These are phyloP conservation scores for Oropetium thomaeum DNA, from an alignment of 176 grass and related monocot species.

Conservation along the genomic window DNA sequence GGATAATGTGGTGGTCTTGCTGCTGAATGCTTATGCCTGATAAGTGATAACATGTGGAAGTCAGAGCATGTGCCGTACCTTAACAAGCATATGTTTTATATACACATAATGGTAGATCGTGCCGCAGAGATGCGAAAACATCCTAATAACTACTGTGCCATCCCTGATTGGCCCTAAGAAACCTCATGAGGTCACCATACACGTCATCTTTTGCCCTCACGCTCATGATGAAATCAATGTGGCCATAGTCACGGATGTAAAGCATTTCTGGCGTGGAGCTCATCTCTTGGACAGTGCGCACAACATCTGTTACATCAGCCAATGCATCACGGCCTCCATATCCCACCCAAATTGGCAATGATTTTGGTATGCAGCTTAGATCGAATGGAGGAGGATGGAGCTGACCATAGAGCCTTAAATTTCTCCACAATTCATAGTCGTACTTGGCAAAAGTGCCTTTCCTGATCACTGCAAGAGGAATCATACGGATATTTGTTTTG, in stretches of 20 bases:
- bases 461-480: slow-evolving; percentile 66
- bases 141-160: slow-evolving; percentile 60
- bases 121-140: not conserved
- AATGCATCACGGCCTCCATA: slow-evolving; percentile 82
- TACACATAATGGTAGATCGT: not conserved
- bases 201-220: slow-evolving; percentile 75
- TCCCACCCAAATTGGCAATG: slow-evolving; percentile 78
- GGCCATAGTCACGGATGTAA: slow-evolving; percentile 72
- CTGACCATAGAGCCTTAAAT: slow-evolving; percentile 49
- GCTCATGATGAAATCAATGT: slow-evolving; percentile 67
- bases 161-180: slow-evolving; percentile 53
- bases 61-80: not conserved
- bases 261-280: slow-evolving; percentile 60
- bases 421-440: slow-evolving; percentile 65
- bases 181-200: slow-evolving; percentile 61
- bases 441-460: slow-evolving; percentile 86
- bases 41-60: not conserved
- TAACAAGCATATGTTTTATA: not conserved
- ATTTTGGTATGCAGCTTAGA: slow-evolving; percentile 59
- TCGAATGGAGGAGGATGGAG: slow-evolving; percentile 56
- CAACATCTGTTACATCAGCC: slow-evolving; percentile 69
- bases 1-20: not conserved
- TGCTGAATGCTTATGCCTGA: not conserved
- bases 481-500: not conserved
- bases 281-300: slow-evolving; percentile 57